Evolutionary conservation across 2,329 filamentous ascomycete species (phyloP).

Genomic region (Acrodontium crateriforme): DNA sequence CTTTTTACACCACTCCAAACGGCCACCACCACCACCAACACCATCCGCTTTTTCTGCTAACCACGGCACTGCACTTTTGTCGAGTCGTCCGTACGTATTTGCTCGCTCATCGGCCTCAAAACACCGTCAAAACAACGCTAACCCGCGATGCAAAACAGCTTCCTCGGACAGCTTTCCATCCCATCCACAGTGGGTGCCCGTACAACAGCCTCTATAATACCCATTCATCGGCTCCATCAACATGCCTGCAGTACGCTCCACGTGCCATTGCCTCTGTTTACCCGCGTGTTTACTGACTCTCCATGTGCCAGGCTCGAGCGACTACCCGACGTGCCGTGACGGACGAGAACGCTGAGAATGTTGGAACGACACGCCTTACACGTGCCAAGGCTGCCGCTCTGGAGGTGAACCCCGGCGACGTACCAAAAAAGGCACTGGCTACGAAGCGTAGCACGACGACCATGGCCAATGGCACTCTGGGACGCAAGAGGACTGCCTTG

Average conservation of each 20-base stretch:
- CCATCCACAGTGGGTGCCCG: no score
- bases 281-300: constrained; percentile 30
- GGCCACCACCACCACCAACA: no score
- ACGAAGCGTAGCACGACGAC: constrained; percentile 31
- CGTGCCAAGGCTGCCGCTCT: constrained; percentile 77
- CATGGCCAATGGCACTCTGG: constrained; percentile 32
- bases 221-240: constrained; percentile 9
- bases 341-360: constrained; percentile 81
- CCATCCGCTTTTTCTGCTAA: no score
- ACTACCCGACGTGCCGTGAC: constrained; percentile 63
- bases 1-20: no score
- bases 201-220: constrained; percentile 5
- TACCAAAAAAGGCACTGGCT: constrained; percentile 35
- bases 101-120: no score
- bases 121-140: constrained; percentile 13
- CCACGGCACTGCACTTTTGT: no score
- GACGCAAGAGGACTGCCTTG: constrained; percentile 63
- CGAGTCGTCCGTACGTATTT: no score
- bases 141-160: no score
- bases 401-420: constrained; percentile 42
- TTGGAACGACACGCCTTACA: constrained; percentile 65
- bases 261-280: constrained; percentile 3
- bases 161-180: no score
- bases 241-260: constrained; percentile 25
- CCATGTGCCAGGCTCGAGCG: constrained; percentile 46